Percentiles rank a stretch among this genome's conserved stretches.
Conservation (phyloP, 2,329 filamentous ascomycete genomes). For the Chalaropsis ovoidea region DNA sequence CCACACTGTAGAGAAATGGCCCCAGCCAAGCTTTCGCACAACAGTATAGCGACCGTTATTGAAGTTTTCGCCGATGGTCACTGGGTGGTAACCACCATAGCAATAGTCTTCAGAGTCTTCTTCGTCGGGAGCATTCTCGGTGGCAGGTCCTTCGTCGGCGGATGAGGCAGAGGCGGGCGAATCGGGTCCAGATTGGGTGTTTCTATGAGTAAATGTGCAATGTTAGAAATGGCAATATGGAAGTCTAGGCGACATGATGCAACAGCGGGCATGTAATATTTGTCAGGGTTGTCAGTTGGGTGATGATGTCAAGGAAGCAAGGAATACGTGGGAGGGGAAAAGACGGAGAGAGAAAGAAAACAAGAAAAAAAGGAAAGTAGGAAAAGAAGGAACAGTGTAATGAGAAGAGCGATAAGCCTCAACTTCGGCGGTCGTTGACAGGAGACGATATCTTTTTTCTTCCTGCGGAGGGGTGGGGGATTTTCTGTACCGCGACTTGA, state of each 20-base stretch:
- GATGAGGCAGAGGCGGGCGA: constrained; percentile 66
- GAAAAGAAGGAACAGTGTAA: background rate
- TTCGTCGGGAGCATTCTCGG: constrained; percentile 91
- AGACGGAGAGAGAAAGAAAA: background rate
- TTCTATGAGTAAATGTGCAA: constrained; percentile 19
- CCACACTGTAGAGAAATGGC: constrained; percentile 97
- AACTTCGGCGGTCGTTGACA: background rate
- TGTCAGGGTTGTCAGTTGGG: background rate
- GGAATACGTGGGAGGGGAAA: background rate
- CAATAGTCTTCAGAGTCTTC: constrained; percentile 99
- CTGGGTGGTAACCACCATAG: constrained; percentile 96
- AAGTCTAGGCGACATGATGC: background rate
- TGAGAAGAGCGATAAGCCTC: background rate
- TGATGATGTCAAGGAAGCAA: background rate
- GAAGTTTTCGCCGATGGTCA: constrained; percentile 88
- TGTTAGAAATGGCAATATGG: background rate
- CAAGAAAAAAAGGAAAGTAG: background rate
- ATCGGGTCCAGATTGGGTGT: constrained; percentile 41
- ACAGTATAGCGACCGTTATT: constrained; percentile 96
- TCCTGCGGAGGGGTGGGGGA: background rate
- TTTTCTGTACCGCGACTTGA: constrained; percentile 21
- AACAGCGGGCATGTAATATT: background rate
- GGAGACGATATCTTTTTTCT: constrained; percentile 7
- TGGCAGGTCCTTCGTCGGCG: constrained; percentile 69
- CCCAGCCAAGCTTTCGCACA: constrained; percentile 93